These are phyloP conservation scores for Croton laevigatus DNA, from an alignment of 441 rosid genomes.

Conservation along the genomic window DNA sequence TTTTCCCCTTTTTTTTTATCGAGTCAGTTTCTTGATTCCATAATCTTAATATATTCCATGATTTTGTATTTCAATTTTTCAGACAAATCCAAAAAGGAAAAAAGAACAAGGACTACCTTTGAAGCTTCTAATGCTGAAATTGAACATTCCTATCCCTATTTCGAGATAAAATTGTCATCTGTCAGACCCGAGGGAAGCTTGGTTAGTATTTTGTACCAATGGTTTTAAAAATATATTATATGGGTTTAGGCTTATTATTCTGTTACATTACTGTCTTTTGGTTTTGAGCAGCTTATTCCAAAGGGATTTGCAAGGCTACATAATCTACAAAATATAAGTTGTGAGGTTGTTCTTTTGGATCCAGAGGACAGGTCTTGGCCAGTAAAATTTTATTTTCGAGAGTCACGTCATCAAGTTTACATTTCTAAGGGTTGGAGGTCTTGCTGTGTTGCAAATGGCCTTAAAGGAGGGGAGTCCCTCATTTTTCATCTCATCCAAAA, in stretches of 20 bases:
- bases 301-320: slow-evolving; percentile 3
- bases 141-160: background rate
- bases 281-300: slow-evolving; percentile 19
- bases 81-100: slow-evolving; percentile 3
- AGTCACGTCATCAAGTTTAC: background rate
- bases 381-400: background rate
- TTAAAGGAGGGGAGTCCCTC: slow-evolving; percentile 10
- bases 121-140: background rate
- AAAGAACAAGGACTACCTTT: background rate
- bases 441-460: slow-evolving; percentile 9
- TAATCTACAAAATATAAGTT: background rate
- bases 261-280: background rate
- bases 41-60: too few relatives aligned
- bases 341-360: slow-evolving; percentile 16
- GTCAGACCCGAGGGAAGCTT: background rate
- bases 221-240: background rate
- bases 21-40: too few relatives aligned
- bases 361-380: slow-evolving; percentile 19
- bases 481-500: slow-evolving; percentile 7
- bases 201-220: background rate
- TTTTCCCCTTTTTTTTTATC: too few relatives aligned
- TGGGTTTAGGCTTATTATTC: background rate
- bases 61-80: slow-evolving; percentile 1
- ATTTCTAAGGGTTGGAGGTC: slow-evolving; percentile 11
- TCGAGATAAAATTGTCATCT: background rate